These are phyloP conservation scores for Leccinum subtestaceum DNA, from an alignment of 768 basidiomycete species.

Conservation along the genomic window DNA sequence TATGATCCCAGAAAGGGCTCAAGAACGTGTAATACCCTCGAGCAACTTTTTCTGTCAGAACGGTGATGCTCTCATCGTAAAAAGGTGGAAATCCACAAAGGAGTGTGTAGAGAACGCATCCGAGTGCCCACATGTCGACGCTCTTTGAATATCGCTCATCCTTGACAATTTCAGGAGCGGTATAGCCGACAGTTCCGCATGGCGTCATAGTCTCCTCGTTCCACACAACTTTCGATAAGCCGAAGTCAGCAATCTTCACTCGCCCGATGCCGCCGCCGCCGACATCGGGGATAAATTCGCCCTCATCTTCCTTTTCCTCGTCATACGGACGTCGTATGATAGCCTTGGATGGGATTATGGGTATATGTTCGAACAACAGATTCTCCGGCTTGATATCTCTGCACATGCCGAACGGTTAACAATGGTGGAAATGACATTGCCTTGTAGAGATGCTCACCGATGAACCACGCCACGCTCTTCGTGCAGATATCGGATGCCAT, in stretches of 20 bases:
- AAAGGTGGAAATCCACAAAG: slow-evolving; percentile 98
- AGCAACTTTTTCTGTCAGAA: slow-evolving; percentile 97
- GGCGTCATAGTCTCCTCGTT: slow-evolving; percentile 99
- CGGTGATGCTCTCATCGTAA: slow-evolving; percentile 98
- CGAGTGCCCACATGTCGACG: slow-evolving; percentile 99
- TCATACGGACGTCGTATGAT: slow-evolving; percentile 84
- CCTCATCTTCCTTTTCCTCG: slow-evolving; percentile 98
- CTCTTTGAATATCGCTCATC: slow-evolving; percentile 96
- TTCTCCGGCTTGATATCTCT: slow-evolving; percentile 99
- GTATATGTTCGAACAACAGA: slow-evolving; percentile 88
- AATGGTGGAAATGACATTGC: background rate
- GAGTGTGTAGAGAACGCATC: slow-evolving; percentile 97
- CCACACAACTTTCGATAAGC: slow-evolving; percentile 97
- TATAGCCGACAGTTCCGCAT: slow-evolving; percentile 99
- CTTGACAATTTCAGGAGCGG: slow-evolving; percentile 98
- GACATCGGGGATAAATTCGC: slow-evolving; percentile 86
- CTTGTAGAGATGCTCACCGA: slow-evolving; percentile 43
- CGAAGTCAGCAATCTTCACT: slow-evolving; percentile 99
- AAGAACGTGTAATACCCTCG: slow-evolving; percentile 97
- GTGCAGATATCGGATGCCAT: slow-evolving; percentile 92
- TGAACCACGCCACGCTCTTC: slow-evolving; percentile 98
- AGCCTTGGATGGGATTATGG: slow-evolving; percentile 81
- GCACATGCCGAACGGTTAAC: background rate
- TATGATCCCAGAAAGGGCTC: slow-evolving; percentile 99
- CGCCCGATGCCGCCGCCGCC: slow-evolving; percentile 97